These are phyloP conservation scores for Trifolium fragiferum DNA, from an alignment of 306 rosid genomes.

Conservation along the genomic window DNA sequence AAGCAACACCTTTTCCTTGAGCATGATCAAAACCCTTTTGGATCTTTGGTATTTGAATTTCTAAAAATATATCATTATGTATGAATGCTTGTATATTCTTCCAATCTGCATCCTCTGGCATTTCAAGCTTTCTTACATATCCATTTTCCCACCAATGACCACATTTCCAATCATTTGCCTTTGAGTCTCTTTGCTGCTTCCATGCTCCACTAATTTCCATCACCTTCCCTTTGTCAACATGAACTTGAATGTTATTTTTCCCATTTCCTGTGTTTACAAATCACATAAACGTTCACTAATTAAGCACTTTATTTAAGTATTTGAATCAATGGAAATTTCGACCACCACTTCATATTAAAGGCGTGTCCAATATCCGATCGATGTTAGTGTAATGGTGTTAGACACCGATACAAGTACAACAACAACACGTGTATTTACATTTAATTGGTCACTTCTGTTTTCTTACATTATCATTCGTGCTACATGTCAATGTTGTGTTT, in stretches of 20 bases:
- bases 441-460: too few species aligned
- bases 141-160: slow-evolving; percentile 94
- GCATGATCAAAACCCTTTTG: slow-evolving; percentile 46
- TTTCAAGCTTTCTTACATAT: slow-evolving; percentile 87
- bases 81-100: slow-evolving; percentile 63
- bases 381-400: too few species aligned
- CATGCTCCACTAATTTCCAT: slow-evolving; percentile 86
- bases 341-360: too few species aligned
- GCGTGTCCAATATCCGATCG: too few species aligned
- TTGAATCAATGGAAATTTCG: not conserved
- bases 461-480: too few species aligned
- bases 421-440: too few species aligned
- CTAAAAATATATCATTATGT: slow-evolving; percentile 63
- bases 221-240: slow-evolving; percentile 74
- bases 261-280: slow-evolving; percentile 68
- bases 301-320: slow-evolving; percentile 8
- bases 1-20: slow-evolving; percentile 51
- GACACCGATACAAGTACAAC: too few species aligned
- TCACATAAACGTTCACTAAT: slow-evolving; percentile 41
- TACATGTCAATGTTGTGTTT: too few species aligned
- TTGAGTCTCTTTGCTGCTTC: slow-evolving; percentile 70
- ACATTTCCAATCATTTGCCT: slow-evolving; percentile 75
- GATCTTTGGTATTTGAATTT: slow-evolving; percentile 69
- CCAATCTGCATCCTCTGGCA: slow-evolving; percentile 92
- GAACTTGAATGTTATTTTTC: slow-evolving; percentile 63